Conservation (phyloP, 352 stramenopile species). For the Phytophthora chlamydospora region DNA sequence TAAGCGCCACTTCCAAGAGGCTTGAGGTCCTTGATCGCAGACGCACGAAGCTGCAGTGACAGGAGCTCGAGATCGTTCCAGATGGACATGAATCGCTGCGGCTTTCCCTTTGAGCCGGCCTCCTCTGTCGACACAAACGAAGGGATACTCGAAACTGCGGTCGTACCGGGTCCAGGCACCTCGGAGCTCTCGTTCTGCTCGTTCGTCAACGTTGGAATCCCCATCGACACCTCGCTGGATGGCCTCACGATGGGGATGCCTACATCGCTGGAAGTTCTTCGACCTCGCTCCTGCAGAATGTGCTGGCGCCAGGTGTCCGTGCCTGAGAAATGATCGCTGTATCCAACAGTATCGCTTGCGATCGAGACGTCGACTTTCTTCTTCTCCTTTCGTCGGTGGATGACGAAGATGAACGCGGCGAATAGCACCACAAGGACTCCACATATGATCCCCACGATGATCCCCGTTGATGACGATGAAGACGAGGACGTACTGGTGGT, state of each 20-base stretch:
- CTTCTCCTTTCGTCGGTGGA: slow-evolving; percentile 3
- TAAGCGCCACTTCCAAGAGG: slow-evolving; percentile 34
- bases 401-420: not conserved
- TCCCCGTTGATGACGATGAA: slow-evolving; percentile 1
- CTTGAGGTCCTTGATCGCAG: slow-evolving; percentile 31
- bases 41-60: slow-evolving; percentile 27
- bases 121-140: slow-evolving; percentile 17
- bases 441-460: slow-evolving; percentile 10
- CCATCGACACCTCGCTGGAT: slow-evolving; percentile 24
- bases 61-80: slow-evolving; percentile 32
- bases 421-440: not conserved
- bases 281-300: slow-evolving; percentile 14
- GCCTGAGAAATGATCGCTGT: slow-evolving; percentile 23
- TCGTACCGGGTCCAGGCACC: not conserved
- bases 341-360: not conserved
- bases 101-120: slow-evolving; percentile 12
- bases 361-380: not conserved
- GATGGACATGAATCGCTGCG: slow-evolving; percentile 17
- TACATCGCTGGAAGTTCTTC: slow-evolving; percentile 5
- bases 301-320: slow-evolving; percentile 9
- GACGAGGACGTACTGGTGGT: not conserved
- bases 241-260: slow-evolving; percentile 9
- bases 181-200: slow-evolving; percentile 6
- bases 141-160: slow-evolving; percentile 17
- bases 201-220: slow-evolving; percentile 25